A percentile compares a stretch with the other conserved stretches of the same genome.
Conservation (phyloP, 2,329 filamentous ascomycete genomes). For the Penicillium sp. region DNA sequence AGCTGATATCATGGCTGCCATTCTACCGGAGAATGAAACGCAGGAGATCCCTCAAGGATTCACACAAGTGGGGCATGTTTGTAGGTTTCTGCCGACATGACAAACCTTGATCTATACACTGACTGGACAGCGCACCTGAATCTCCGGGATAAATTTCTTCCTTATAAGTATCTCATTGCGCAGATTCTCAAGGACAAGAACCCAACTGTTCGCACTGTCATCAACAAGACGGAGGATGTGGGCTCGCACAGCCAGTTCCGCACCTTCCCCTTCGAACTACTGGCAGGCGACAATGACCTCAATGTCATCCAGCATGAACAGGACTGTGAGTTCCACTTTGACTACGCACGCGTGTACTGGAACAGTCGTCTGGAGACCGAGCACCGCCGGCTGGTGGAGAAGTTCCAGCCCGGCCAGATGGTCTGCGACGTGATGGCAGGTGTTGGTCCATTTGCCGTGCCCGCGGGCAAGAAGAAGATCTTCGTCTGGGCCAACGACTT, state of each 20-base stretch:
- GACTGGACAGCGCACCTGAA: constrained; percentile 73
- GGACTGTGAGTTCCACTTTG: constrained; percentile 82
- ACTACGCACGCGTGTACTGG: constrained; percentile 98
- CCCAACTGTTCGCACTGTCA: constrained; percentile 74
- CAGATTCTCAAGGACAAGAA: constrained; percentile 90
- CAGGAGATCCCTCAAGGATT: constrained; percentile 83
- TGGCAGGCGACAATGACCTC: constrained; percentile 76
- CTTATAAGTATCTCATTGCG: constrained; percentile 82
- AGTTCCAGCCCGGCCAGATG: constrained; percentile 80
- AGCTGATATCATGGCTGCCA: constrained; percentile 78
- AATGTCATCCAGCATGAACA: constrained; percentile 80
- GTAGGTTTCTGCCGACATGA: constrained; percentile 45
- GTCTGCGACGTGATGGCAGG: constrained; percentile 97
- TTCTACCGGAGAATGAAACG: constrained; percentile 75
- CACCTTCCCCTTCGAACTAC: constrained; percentile 88
- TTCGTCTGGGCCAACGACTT: constrained; percentile 98
- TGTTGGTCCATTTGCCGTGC: constrained; percentile 90
- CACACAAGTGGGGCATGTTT: constrained; percentile 82
- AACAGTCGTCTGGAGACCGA: constrained; percentile 89
- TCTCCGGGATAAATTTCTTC: constrained; percentile 74
- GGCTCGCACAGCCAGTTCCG: constrained; percentile 81
- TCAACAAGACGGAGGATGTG: constrained; percentile 91
- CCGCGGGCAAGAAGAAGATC: constrained; percentile 81
- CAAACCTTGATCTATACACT: constrained; percentile 7
- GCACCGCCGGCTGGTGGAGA: constrained; percentile 72